Percentiles rank a stretch among this genome's conserved stretches.
Conservation (phyloP, 176 grass and related monocot species). For the Aegilops bicornis region DNA sequence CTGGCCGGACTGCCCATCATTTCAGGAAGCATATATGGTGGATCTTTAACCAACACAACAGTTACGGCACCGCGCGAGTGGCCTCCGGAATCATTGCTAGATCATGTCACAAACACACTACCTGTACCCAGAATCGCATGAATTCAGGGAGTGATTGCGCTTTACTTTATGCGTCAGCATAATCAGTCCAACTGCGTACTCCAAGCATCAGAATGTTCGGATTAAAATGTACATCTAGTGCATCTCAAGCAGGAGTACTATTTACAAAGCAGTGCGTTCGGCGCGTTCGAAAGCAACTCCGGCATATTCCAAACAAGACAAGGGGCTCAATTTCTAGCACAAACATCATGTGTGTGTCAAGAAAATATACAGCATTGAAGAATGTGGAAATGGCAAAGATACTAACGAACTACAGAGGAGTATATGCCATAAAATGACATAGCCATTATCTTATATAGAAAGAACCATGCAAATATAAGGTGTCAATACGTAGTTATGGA, state of each 20-base stretch:
- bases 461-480: background rate
- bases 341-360: background rate
- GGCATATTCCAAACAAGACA: background rate
- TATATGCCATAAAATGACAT: background rate
- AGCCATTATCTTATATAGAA: background rate
- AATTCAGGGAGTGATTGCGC: background rate
- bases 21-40: background rate
- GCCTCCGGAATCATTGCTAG: background rate
- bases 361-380: background rate
- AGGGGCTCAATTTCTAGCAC: background rate
- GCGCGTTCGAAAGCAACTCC: background rate
- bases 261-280: background rate
- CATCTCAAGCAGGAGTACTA: background rate
- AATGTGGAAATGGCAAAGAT: background rate
- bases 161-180: background rate
- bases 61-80: background rate
- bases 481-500: background rate
- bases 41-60: constrained; percentile 1
- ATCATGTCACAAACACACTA: background rate
- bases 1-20: background rate
- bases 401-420: background rate
- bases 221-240: too few species aligned
- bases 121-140: background rate
- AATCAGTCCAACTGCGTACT: background rate
- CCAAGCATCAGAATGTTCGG: background rate